phyloP scores from a whole-genome alignment of 2,329 filamentous ascomycete genomes.

The Nemania serpens region DNA sequence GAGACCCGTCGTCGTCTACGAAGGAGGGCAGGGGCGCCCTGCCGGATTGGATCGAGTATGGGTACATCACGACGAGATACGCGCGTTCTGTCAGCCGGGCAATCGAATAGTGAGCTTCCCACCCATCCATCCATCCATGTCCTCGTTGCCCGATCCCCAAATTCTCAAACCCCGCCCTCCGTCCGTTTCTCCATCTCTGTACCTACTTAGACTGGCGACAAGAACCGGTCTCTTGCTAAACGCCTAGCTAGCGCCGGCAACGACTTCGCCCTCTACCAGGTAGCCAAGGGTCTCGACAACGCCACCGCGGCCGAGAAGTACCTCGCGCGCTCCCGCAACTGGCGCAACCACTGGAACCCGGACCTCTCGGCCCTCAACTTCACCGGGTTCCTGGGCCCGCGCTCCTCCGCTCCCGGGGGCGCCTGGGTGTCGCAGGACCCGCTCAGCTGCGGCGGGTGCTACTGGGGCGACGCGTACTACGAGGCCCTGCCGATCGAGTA shows the following conservation, averaged over 20 bases:
- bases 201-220: no score
- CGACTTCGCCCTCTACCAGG: conserved; percentile 69
- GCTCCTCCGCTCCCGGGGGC: conserved; percentile 54
- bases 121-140: no score
- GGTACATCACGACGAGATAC: conserved; percentile 68
- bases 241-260: conserved; percentile 56
- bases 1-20: conserved; percentile 63
- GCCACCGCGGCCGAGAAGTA: conserved; percentile 60
- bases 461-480: conserved; percentile 67
- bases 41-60: conserved; percentile 67
- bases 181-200: not conserved
- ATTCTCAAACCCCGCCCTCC: not conserved
- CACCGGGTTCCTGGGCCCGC: conserved; percentile 69
- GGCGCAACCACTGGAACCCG: conserved; percentile 74
- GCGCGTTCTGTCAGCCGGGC: conserved; percentile 66
- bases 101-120: conserved; percentile 67
- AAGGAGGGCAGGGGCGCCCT: conserved; percentile 71
- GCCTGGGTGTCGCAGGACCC: conserved; percentile 61
- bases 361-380: conserved; percentile 62
- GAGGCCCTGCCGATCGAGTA: conserved; percentile 68
- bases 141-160: no score
- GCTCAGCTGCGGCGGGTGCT: conserved; percentile 64
- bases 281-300: conserved; percentile 63
- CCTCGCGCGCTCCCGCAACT: conserved; percentile 66
- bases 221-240: not conserved